Conservation (phyloP, 2,329 filamentous ascomycete genomes). For the Alternaria sp. region DNA sequence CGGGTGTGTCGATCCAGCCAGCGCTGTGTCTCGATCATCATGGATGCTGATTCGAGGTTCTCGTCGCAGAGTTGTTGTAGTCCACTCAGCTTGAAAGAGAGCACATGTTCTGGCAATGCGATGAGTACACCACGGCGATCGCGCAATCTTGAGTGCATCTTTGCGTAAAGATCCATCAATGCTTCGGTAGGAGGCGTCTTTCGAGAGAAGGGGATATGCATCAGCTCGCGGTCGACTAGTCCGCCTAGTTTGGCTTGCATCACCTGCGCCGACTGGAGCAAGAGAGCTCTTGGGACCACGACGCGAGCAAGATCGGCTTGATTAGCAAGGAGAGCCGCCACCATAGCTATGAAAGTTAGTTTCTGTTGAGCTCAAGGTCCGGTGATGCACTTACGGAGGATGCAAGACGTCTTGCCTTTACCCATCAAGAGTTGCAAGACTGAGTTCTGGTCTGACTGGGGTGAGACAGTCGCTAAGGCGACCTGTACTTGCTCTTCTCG, state of each 20-base stretch:
- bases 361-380: no score
- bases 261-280: constrained; percentile 64
- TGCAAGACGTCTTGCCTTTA: constrained; percentile 69
- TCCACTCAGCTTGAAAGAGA: constrained; percentile 70
- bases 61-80: constrained; percentile 62
- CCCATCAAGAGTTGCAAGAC: constrained; percentile 74
- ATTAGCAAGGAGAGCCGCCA: constrained; percentile 55
- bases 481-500: constrained; percentile 68
- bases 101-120: constrained; percentile 66
- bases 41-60: constrained; percentile 48
- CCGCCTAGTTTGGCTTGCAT: constrained; percentile 63
- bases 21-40: constrained; percentile 59
- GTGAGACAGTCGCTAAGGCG: constrained; percentile 64
- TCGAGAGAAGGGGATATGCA: constrained; percentile 65
- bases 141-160: constrained; percentile 53
- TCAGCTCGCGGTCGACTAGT: constrained; percentile 59
- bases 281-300: constrained; percentile 62
- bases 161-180: constrained; percentile 41
- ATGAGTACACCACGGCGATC: constrained; percentile 61
- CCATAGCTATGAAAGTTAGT: no score
- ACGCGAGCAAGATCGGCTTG: constrained; percentile 57
- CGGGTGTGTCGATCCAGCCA: constrained; percentile 59
- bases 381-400: no score
- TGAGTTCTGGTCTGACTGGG: constrained; percentile 60
- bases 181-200: constrained; percentile 48